Percentiles rank a stretch among this genome's conserved stretches.
Evolutionary conservation across 2,329 filamentous ascomycete genomes (phyloP).

Genomic region (Cladophialophora chaetospira): DNA sequence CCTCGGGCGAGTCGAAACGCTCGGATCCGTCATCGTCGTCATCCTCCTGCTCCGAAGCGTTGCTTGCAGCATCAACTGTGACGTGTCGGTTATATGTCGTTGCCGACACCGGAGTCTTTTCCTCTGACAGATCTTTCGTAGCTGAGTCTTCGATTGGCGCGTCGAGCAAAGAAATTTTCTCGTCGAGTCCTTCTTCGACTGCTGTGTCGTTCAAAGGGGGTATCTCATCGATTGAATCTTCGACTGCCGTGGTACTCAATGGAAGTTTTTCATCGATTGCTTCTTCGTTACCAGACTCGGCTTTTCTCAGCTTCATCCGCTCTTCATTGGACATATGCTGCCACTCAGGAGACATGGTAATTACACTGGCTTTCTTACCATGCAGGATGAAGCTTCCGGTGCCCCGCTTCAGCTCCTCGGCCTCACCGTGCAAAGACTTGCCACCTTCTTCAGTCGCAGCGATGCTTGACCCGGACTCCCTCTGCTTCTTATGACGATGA

Average conservation of each 20-base stretch:
- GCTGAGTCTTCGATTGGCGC: slow-evolving; percentile 9
- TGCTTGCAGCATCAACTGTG: slow-evolving; percentile 14
- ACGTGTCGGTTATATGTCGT: slow-evolving; percentile 2
- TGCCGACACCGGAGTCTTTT: background rate
- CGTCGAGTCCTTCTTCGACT: too few species aligned
- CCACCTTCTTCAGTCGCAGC: slow-evolving; percentile 55
- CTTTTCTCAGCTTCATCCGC: slow-evolving; percentile 64
- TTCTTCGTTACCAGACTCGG: slow-evolving; percentile 9
- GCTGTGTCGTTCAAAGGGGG: too few species aligned
- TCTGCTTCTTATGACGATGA: slow-evolving; percentile 74
- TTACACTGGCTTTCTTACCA: slow-evolving; percentile 95
- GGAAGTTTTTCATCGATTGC: background rate
- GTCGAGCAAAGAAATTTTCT: background rate
- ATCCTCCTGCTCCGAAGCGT: background rate
- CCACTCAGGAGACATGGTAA: slow-evolving; percentile 94
- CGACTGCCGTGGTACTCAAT: too few species aligned
- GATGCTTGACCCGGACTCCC: slow-evolving; percentile 67
- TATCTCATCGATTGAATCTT: too few species aligned
- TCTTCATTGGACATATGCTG: slow-evolving; percentile 75
- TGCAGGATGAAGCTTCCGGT: slow-evolving; percentile 93
- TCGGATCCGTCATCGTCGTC: slow-evolving; percentile 13
- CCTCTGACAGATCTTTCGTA: background rate
- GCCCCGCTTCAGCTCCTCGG: slow-evolving; percentile 72
- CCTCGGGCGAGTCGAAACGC: slow-evolving; percentile 10
- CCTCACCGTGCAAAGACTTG: slow-evolving; percentile 51